Evolutionary conservation across 2,329 filamentous ascomycete genomes (phyloP), one percentile per base, ranked within the genome.

Genomic region (Colletotrichum ledebouriae): DNA sequence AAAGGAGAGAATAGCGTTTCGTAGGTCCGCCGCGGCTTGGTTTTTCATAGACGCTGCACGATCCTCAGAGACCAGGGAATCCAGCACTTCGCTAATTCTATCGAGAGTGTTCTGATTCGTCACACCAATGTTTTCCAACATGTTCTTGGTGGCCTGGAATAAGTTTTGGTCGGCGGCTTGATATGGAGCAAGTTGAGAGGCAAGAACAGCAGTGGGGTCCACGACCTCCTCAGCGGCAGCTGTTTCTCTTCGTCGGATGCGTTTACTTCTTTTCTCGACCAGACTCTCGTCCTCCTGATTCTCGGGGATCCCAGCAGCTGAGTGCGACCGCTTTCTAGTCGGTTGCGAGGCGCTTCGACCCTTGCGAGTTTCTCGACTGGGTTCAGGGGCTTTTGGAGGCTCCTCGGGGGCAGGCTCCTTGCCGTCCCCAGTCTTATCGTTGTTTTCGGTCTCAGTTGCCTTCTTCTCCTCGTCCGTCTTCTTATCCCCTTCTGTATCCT

Each of bases 201-300:
- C 84, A 59, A 85, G 82, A 29, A 85, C 78, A 1, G 82, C 83
- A 58, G 82, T 85, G 6, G 86, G 81, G 68, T 89, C 87, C 13
- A 85, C 76, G 0, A 79, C 76, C 56, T 89, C 88, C 41, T 87
- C 87, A 4, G 79, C 77, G 11, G 79, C 77, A 11, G 85, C 82
- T 3, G 84, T 86, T 49, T 90, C 89, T 61, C 89, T 83, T 17
- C 88, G 85, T 52, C 89, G 84, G 34, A 89, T 89, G 57, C 90
- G 82, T 74, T 92, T 92, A 76, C 89, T 91, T 64, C 89, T 82
- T 73, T 90, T 91, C 60, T 87, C 85, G 11, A 86, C 83, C 2
- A 80, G 81, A 25, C 81, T 83, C 39, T 90, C 88, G 59, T 90
- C 88, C 7, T 89, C 87, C 0, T 75, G 81, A 0, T 77, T 81